Conservation (phyloP, 352 stramenopile genomes). For the Phytophthora palmivora region DNA sequence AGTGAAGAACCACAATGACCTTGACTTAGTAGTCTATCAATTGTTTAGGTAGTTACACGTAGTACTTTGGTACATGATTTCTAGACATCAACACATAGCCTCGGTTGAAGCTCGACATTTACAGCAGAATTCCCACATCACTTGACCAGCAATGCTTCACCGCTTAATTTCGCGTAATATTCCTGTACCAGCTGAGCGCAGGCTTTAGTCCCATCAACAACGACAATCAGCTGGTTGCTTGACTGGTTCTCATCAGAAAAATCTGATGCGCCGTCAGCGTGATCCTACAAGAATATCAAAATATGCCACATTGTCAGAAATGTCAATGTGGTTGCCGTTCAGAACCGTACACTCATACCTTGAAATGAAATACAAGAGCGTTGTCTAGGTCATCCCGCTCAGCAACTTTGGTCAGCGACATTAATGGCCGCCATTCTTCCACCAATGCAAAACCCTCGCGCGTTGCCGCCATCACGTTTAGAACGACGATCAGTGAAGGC, state of each 20-base stretch:
- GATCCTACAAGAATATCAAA: conserved; percentile 15
- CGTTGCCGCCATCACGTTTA: conserved; percentile 51
- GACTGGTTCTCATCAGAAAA: conserved; percentile 6
- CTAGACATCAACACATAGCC: conserved; percentile 17
- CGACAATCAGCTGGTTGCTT: conserved; percentile 32
- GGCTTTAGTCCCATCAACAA: conserved; percentile 30
- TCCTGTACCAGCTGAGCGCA: conserved; percentile 35
- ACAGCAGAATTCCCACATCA: conserved; percentile 2
- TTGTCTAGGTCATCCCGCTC: conserved; percentile 64
- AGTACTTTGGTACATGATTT: conserved; percentile 30
- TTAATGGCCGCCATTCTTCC: conserved; percentile 64
- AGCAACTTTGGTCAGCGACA: conserved; percentile 62
- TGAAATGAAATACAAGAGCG: conserved; percentile 79
- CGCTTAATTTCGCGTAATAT: conserved; percentile 21
- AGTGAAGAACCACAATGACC: background rate
- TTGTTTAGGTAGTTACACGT: conserved; percentile 27
- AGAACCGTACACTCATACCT: conserved; percentile 45
- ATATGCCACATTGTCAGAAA: background rate
- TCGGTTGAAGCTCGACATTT: conserved; percentile 13
- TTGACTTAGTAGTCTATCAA: conserved; percentile 16
- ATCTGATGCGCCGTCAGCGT: background rate
- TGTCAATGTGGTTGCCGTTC: background rate
- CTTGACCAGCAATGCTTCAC: conserved; percentile 8
- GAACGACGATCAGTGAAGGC: conserved; percentile 48
- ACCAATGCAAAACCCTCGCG: conserved; percentile 61